phyloP scores from a whole-genome alignment of 495 filamentous ascomycete species.

The Neurospora africana region DNA sequence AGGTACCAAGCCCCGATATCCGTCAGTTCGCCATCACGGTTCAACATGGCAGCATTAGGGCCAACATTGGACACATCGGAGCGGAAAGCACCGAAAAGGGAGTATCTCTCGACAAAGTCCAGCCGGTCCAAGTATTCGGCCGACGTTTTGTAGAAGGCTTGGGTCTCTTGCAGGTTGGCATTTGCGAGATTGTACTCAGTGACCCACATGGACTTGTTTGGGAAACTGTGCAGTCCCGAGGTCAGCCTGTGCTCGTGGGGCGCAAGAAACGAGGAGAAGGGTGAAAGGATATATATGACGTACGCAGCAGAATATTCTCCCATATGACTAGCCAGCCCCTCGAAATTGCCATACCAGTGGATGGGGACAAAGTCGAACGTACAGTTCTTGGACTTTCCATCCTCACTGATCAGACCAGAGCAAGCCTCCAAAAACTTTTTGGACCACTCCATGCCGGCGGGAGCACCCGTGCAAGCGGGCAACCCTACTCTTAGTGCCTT shows the following conservation, averaged over 20 bases:
- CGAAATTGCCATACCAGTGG: slow-evolving; percentile 72
- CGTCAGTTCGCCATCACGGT: slow-evolving; percentile 48
- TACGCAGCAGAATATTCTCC: slow-evolving; percentile 46
- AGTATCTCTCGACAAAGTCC: slow-evolving; percentile 51
- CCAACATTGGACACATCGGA: slow-evolving; percentile 56
- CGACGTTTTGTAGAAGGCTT: slow-evolving; percentile 54
- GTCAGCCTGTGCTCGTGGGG: not conserved
- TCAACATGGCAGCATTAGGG: slow-evolving; percentile 55
- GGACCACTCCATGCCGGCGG: slow-evolving; percentile 52
- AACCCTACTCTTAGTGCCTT: slow-evolving; percentile 47
- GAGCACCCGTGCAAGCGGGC: slow-evolving; percentile 46
- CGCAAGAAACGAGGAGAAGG: not conserved
- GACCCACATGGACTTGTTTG: slow-evolving; percentile 56
- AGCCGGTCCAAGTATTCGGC: slow-evolving; percentile 54
- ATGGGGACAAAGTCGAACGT: slow-evolving; percentile 61
- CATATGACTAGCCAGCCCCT: slow-evolving; percentile 60
- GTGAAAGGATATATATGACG: slow-evolving; percentile 5
- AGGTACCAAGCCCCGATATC: slow-evolving; percentile 70
- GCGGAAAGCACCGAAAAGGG: slow-evolving; percentile 65
- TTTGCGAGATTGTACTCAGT: slow-evolving; percentile 55
- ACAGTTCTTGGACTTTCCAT: slow-evolving; percentile 36
- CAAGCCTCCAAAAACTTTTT: slow-evolving; percentile 48
- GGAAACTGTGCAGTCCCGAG: slow-evolving; percentile 30
- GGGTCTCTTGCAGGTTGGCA: slow-evolving; percentile 40
- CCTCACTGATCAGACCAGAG: slow-evolving; percentile 29